A percentile compares a stretch with the other conserved stretches of the same genome.
These are phyloP conservation scores for Suillus discolor DNA, from an alignment of 768 basidiomycete species.

Conservation along the genomic window DNA sequence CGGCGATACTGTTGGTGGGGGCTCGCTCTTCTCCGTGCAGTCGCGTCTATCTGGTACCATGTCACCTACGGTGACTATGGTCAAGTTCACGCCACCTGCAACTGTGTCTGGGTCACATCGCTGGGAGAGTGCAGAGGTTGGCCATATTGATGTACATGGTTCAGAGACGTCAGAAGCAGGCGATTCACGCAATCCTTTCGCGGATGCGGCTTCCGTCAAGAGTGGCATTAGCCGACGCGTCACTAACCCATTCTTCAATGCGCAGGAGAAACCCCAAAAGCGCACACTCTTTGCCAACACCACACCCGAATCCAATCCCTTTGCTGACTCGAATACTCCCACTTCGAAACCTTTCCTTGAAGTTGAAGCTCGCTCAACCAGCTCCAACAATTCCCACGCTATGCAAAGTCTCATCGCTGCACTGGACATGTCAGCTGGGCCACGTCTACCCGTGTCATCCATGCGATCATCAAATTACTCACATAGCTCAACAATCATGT, in stretches of 20 bases:
- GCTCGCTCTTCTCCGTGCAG: slow-evolving; percentile 52
- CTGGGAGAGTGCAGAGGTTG: slow-evolving; percentile 73
- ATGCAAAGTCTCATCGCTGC: slow-evolving; percentile 69
- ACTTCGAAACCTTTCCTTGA: slow-evolving; percentile 30
- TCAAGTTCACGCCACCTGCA: slow-evolving; percentile 64
- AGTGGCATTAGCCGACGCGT: slow-evolving; percentile 13
- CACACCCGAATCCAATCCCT: slow-evolving; percentile 38
- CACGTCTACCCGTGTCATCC: slow-evolving; percentile 56
- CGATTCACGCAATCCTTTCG: slow-evolving; percentile 28
- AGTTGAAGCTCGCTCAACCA: slow-evolving; percentile 23
- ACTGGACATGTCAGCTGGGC: slow-evolving; percentile 52
- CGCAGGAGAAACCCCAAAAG: slow-evolving; percentile 36
- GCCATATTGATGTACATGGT: slow-evolving; percentile 40
- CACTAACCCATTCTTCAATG: slow-evolving; percentile 46
- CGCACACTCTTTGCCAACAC: slow-evolving; percentile 21
- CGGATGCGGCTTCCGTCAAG: slow-evolving; percentile 22
- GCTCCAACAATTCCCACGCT: slow-evolving; percentile 52
- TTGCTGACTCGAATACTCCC: slow-evolving; percentile 39
- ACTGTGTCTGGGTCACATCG: slow-evolving; percentile 52
- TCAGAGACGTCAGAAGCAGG: slow-evolving; percentile 5
- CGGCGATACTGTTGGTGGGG: slow-evolving; percentile 45
- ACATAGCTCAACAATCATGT: slow-evolving; percentile 22
- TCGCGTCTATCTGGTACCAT: slow-evolving; percentile 47
- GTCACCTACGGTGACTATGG: slow-evolving; percentile 52
- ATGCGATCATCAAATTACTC: slow-evolving; percentile 54